Percentiles rank a stretch among this genome's conserved stretches.
These are phyloP conservation scores for Kwoniella europaea DNA, from an alignment of 768 basidiomycete genomes.

Conservation along the genomic window DNA sequence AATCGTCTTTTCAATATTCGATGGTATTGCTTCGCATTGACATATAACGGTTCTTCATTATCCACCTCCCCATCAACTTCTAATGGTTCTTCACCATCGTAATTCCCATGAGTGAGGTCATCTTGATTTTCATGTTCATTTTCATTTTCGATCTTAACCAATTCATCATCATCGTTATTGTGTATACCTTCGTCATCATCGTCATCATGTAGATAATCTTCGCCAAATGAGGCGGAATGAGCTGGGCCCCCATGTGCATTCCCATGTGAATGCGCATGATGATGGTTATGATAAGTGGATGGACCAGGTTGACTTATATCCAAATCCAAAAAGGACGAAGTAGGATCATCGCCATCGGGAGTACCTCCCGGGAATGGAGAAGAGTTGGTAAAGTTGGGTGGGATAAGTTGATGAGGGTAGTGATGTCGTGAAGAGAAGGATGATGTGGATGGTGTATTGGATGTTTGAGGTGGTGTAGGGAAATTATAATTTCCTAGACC, in stretches of 20 bases:
- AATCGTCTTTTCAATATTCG: conserved; percentile 94
- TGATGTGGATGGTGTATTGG: conserved; percentile 18
- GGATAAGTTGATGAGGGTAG: conserved; percentile 15
- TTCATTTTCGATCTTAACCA: conserved; percentile 23
- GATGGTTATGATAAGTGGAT: conserved; percentile 22
- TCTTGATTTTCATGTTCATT: conserved; percentile 14
- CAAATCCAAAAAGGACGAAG: conserved; percentile 26
- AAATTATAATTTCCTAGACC: conserved; percentile 24
- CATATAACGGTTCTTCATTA: conserved; percentile 97
- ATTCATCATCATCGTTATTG: conserved; percentile 19
- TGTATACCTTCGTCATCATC: conserved; percentile 27
- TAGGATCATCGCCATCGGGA: conserved; percentile 26
- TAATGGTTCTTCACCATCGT: conserved; percentile 22
- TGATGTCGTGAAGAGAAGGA: conserved; percentile 14
- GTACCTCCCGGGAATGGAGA: conserved; percentile 14
- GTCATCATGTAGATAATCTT: conserved; percentile 31
- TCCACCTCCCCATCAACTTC: conserved; percentile 57
- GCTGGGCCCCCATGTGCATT: background rate
- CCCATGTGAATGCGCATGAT: background rate
- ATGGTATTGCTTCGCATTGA: conserved; percentile 99
- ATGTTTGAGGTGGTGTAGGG: conserved; percentile 29
- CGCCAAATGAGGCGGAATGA: conserved; percentile 17
- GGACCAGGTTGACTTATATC: conserved; percentile 34
- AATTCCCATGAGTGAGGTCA: conserved; percentile 21
- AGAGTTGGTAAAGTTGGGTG: conserved; percentile 18